Evolutionary conservation across 495 filamentous ascomycete genomes (phyloP).

Genomic region (Achaetomiella virescens): DNA sequence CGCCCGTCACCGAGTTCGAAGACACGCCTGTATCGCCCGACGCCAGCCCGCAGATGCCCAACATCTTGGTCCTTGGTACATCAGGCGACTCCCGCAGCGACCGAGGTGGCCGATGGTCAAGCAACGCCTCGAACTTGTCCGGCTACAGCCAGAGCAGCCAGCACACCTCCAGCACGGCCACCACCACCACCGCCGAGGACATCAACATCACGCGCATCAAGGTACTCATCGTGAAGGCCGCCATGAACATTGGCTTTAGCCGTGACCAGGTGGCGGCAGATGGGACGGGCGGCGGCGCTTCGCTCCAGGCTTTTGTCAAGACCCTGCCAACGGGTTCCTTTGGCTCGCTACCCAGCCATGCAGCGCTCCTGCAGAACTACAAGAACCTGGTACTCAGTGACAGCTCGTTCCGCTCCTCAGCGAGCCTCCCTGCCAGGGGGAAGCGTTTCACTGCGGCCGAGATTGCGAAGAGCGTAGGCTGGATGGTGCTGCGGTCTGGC

Average conservation of each 20-base stretch:
- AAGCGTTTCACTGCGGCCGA: slow-evolving; percentile 59
- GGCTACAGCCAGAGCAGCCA: slow-evolving; percentile 66
- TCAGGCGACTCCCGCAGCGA: slow-evolving; percentile 34
- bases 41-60: slow-evolving; percentile 64
- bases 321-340: slow-evolving; percentile 71
- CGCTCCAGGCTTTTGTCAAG: slow-evolving; percentile 66
- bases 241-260: slow-evolving; percentile 68
- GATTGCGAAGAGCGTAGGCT: slow-evolving; percentile 65
- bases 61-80: slow-evolving; percentile 79
- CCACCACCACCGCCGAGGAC: slow-evolving; percentile 59
- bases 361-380: slow-evolving; percentile 65
- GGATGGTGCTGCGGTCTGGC: slow-evolving; percentile 51
- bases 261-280: slow-evolving; percentile 38
- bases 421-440: slow-evolving; percentile 46
- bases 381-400: slow-evolving; percentile 68
- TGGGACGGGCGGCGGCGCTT: slow-evolving; percentile 30
- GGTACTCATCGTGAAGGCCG: slow-evolving; percentile 71
- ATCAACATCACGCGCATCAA: slow-evolving; percentile 67
- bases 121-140: slow-evolving; percentile 66
- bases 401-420: slow-evolving; percentile 53
- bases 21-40: slow-evolving; percentile 77
- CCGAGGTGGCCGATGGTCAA: slow-evolving; percentile 60
- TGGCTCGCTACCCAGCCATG: slow-evolving; percentile 63
- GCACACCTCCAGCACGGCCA: slow-evolving; percentile 67
- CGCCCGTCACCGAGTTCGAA: slow-evolving; percentile 88